Base-by-base conservation (phyloP, 2,329 filamentous ascomycete genomes). In the Colletotrichum orbiculare region DNA sequence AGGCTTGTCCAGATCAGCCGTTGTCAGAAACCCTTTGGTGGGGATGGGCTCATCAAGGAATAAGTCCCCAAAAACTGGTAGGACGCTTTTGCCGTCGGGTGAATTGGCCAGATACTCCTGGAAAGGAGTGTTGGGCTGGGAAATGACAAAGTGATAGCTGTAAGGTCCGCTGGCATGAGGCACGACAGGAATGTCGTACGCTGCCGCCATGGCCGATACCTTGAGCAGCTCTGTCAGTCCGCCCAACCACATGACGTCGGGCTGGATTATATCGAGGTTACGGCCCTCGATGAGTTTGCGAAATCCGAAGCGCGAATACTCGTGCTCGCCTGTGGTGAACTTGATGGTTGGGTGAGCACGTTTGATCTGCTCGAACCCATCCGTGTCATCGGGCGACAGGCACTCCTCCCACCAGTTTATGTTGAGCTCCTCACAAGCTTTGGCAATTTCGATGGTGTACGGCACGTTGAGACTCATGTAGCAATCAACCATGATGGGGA, bases 321-420 rank as follows among this genome's bases (percentile, higher is more conserved):
- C 94, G 80, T 97, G 94, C 82, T 97, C 94, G 69, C 94, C 94
- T 1, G 94, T 97, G 15, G 94, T 97, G 82, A 97, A 97, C 78
- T 96, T 97, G 79, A 95, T 84, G 2, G 90, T 91, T 1, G 94
- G 94, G 75, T 97, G 94, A 1, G 94, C 94, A 54, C 90, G 89
- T 85, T 97, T 97, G 81, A 97, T 89, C 75, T 93, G 88, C 69
- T 89, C 91, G 73, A 96, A 96, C 61, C 94, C 94, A 72, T 97
- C 94, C 52, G 91, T 93, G 81, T 97, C 94, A 77, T 97, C 94
- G 10, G 94, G 94, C 37, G 90, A 91, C 68, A 97, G 82, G 69
- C 93, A 96, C 82, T 97, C 94, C 81, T 97, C 94, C 93, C 93
- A 97, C 94, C 94, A 97, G 82, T 97, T 94, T 76, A 97, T 94